Conservation (phyloP, 2,329 filamentous ascomycete species). For the Xylaria polymorpha region DNA sequence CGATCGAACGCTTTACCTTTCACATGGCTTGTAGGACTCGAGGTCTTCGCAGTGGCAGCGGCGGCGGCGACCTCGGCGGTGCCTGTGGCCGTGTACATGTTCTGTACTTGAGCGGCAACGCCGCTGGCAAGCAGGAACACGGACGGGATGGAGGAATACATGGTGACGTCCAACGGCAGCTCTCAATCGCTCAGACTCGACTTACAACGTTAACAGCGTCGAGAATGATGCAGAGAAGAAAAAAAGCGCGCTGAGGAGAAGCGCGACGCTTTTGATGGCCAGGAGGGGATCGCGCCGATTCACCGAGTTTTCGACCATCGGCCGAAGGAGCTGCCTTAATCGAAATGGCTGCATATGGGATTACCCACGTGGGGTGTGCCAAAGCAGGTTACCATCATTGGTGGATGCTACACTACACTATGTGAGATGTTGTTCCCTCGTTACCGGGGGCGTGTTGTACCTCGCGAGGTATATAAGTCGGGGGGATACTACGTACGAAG, state of each 20-base stretch:
- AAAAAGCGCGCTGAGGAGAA: conserved; percentile 8
- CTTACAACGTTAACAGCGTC: conserved; percentile 14
- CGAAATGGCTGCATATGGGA: conserved; percentile 20
- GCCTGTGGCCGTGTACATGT: conserved; percentile 63
- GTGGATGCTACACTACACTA: neutral
- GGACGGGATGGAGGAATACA: conserved; percentile 44
- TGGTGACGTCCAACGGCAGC: conserved; percentile 34
- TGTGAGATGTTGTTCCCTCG: neutral
- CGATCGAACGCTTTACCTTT: conserved; percentile 79
- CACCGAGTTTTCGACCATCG: conserved; percentile 11
- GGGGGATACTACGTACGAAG: neutral
- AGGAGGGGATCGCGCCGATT: conserved; percentile 5
- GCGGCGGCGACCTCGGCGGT: conserved; percentile 64
- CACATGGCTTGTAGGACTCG: conserved; percentile 71
- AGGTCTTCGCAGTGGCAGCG: conserved; percentile 69
- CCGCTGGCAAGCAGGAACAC: conserved; percentile 41
- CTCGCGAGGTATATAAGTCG: neutral
- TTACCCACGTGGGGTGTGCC: conserved; percentile 21
- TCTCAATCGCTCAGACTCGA: conserved; percentile 17
- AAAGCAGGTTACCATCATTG: neutral
- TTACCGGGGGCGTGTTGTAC: neutral
- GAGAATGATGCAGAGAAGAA: neutral
- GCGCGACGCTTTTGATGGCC: conserved; percentile 11
- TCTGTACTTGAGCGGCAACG: conserved; percentile 37
- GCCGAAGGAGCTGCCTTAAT: conserved; percentile 24